A percentile compares a stretch with the other conserved stretches of the same genome.
Conservation (phyloP, 2,329 filamentous ascomycete species). For the Penicillium sp. region DNA sequence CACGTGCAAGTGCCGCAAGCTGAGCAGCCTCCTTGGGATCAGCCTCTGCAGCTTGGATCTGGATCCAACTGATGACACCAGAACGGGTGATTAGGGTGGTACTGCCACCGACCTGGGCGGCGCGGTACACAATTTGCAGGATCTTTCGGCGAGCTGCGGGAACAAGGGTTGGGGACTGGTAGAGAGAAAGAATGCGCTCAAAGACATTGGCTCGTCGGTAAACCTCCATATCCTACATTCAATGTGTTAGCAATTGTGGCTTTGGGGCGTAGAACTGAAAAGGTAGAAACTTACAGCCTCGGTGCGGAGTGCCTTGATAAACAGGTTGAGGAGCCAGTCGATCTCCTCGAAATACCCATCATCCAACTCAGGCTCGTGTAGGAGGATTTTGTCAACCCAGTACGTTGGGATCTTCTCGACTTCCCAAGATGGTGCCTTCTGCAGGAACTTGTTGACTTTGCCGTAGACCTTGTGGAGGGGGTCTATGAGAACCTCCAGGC, state of each 20-base stretch:
- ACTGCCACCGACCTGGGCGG: slow-evolving; percentile 68
- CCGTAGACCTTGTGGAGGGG: slow-evolving; percentile 81
- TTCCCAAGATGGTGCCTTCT: slow-evolving; percentile 73
- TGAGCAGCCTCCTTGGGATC: slow-evolving; percentile 44
- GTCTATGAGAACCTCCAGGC: slow-evolving; percentile 68
- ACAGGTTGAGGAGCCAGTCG: slow-evolving; percentile 70
- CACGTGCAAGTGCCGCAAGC: slow-evolving; percentile 57
- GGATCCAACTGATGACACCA: slow-evolving; percentile 73
- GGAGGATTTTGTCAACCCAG: slow-evolving; percentile 68
- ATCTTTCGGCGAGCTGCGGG: slow-evolving; percentile 63
- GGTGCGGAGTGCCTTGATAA: slow-evolving; percentile 64
- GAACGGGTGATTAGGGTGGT: slow-evolving; percentile 78
- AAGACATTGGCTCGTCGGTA: slow-evolving; percentile 64
- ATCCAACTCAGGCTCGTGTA: slow-evolving; percentile 71
- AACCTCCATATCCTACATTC: slow-evolving; percentile 46
- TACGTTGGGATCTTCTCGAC: slow-evolving; percentile 55
- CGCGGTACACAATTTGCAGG: slow-evolving; percentile 61
- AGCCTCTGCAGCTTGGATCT: slow-evolving; percentile 56
- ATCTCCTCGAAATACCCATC: slow-evolving; percentile 72
- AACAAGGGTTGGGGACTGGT: slow-evolving; percentile 64
- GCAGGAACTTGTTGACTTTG: slow-evolving; percentile 82
- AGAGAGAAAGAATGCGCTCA: slow-evolving; percentile 71
- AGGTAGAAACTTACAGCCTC: slow-evolving; percentile 49
- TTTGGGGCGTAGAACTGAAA: neutral
- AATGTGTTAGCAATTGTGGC: slow-evolving; percentile 12